phyloP scores from a whole-genome alignment of 768 basidiomycete species.

The Leccinum olivaceopallidum region DNA sequence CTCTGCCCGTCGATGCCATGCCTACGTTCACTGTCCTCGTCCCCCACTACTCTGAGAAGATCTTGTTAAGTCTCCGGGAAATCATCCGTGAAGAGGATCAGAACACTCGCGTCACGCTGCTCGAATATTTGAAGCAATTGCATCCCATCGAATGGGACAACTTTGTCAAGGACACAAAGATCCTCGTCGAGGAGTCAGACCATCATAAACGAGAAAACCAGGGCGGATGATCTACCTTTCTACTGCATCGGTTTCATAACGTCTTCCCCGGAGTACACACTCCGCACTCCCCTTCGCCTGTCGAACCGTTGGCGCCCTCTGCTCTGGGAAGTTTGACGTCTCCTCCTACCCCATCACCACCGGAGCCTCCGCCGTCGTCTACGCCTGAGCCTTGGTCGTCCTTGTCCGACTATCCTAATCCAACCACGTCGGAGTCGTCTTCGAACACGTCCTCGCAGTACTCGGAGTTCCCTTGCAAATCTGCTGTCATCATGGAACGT shows the following conservation, averaged over 20 bases:
- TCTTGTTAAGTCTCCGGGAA: slow-evolving; percentile 92
- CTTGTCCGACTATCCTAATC: slow-evolving; percentile 66
- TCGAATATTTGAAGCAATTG: slow-evolving; percentile 98
- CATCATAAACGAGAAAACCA: slow-evolving; percentile 75
- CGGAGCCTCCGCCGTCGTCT: slow-evolving; percentile 59
- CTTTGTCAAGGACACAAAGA: slow-evolving; percentile 99
- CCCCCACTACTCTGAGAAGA: slow-evolving; percentile 99
- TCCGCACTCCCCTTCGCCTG: slow-evolving; percentile 61
- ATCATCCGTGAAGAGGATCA: slow-evolving; percentile 98
- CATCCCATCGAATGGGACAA: slow-evolving; percentile 99
- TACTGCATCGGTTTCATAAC: slow-evolving; percentile 99
- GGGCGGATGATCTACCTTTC: slow-evolving; percentile 94
- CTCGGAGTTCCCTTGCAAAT: slow-evolving; percentile 49
- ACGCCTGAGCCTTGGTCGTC: slow-evolving; percentile 83
- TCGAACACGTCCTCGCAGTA: slow-evolving; percentile 73
- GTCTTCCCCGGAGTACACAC: slow-evolving; percentile 96
- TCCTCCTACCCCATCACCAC: slow-evolving; percentile 46
- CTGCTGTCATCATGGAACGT: slow-evolving; percentile 59
- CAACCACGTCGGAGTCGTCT: slow-evolving; percentile 73
- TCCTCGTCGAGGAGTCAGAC: slow-evolving; percentile 88
- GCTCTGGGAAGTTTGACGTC: slow-evolving; percentile 33
- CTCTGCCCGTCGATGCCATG: slow-evolving; percentile 97
- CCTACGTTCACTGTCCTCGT: slow-evolving; percentile 99
- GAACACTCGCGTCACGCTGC: slow-evolving; percentile 92
- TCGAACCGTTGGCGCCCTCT: slow-evolving; percentile 20